These are phyloP conservation scores for Cyclotella distinguenda DNA, from an alignment of 108 stramenopile species.

Conservation along the genomic window DNA sequence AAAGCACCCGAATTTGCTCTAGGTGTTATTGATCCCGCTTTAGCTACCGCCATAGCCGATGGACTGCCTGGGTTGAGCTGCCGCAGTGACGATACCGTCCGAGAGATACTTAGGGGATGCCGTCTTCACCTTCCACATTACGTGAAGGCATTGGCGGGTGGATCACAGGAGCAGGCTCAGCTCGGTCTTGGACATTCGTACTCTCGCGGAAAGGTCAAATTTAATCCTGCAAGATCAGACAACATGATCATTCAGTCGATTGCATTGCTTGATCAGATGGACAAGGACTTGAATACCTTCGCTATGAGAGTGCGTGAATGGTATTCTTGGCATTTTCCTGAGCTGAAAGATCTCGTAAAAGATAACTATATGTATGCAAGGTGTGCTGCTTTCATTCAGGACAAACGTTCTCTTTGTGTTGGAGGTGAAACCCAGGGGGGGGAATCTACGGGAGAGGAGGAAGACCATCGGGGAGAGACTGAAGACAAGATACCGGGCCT, in stretches of 20 bases:
- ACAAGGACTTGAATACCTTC: constrained; percentile 99
- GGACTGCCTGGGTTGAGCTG: constrained; percentile 82
- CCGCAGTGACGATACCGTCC: constrained; percentile 88
- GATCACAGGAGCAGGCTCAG: constrained; percentile 94
- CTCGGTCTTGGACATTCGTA: constrained; percentile 98
- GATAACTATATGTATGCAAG: constrained; percentile 98
- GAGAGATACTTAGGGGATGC: constrained; percentile 92
- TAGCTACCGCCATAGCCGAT: constrained; percentile 92
- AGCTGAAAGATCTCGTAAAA: constrained; percentile 93
- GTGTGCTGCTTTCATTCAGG: constrained; percentile 85
- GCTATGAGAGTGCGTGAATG: constrained; percentile 99
- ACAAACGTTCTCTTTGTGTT: constrained; percentile 65
- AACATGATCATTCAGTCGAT: constrained; percentile 99
- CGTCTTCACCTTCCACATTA: constrained; percentile 88
- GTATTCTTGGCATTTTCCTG: constrained; percentile 99
- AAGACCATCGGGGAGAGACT: constrained; percentile 33
- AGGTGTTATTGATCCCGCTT: constrained; percentile 83
- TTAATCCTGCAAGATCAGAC: constrained; percentile 97
- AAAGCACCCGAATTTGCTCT: constrained; percentile 71
- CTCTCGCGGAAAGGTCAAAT: constrained; percentile 98
- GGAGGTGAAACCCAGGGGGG: constrained; percentile 38
- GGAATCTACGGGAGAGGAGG: constrained; percentile 46
- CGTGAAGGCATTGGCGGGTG: constrained; percentile 92
- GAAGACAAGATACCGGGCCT: constrained; percentile 80
- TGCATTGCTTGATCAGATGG: constrained; percentile 98